Base-by-base conservation (phyloP, 2,329 filamentous ascomycete genomes). In the Fusarium nelsonii region DNA sequence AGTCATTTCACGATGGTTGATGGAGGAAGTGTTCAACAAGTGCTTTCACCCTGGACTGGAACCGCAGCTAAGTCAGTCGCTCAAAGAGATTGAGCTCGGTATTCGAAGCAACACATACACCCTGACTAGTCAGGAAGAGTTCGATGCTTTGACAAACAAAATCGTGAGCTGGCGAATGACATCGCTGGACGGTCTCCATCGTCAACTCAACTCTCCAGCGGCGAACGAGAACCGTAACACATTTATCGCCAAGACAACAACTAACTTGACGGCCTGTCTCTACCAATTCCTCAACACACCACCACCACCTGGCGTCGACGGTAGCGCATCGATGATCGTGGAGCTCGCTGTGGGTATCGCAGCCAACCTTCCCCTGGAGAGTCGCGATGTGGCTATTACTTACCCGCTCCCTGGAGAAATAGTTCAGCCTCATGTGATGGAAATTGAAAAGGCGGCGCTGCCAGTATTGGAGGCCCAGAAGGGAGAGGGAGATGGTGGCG, bases 21-120 rank as follows among this genome's bases (percentile, higher is more conserved):
- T 95, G 26, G 93, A 97, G 46, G 93, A 97, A 76, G 88, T 98
- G 43, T 97, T 98, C 78, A 90, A 97, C 78, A 90, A 91, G 55
- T 94, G 92, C 79, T 98, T 99, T 81, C 96, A 99, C 76, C 96
- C 96, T 0, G 91, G 91, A 11, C 85, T 99, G 14, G 93, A 97
- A 53, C 84, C 88, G 0, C 84, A 85, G 11, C 84, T 98, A 26
- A 97, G 93, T 71, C 84, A 86, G 14, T 90, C 92, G 68, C 84
- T 99, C 55, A 97, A 97, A 82, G 84, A 85, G 46, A 93, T 98
- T 67, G 95, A 97, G 82, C 88, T 90, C 71, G 97, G 94, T 77
- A 94, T 99, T 65, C 90, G 96, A 53, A 87, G 87, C 54, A 92
- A 91, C 73, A 90, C 92, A 48, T 90, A 92, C 63, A 88, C 89